Percentiles rank a stretch among this genome's conserved stretches.
Evolutionary conservation across 768 basidiomycete genomes (phyloP).

Genomic region (Mycena polygramma): DNA sequence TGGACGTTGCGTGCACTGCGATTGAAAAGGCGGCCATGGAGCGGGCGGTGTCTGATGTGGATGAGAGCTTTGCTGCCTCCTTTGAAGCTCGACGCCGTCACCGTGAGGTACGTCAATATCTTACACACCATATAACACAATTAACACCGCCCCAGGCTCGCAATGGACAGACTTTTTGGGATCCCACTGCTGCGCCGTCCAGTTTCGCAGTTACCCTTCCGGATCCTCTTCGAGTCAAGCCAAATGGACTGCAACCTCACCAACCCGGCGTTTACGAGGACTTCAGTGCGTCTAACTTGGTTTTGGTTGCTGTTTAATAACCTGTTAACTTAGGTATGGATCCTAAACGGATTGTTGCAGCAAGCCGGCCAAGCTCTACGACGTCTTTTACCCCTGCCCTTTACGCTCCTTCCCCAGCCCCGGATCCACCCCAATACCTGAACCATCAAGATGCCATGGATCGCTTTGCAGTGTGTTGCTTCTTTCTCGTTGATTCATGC

Average conservation of each 20-base stretch:
- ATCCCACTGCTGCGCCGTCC: conserved; percentile 78
- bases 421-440: conserved; percentile 65
- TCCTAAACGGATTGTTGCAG: conserved; percentile 59
- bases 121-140: conserved; percentile 5
- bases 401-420: conserved; percentile 73
- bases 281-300: conserved; percentile 69
- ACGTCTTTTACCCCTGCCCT: conserved; percentile 69
- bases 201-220: conserved; percentile 83
- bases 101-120: conserved; percentile 71
- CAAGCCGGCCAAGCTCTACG: conserved; percentile 80
- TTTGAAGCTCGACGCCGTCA: conserved; percentile 90
- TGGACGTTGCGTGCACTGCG: conserved; percentile 92
- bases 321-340: conserved; percentile 59
- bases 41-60: conserved; percentile 91
- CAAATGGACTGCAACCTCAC: conserved; percentile 82
- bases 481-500: not conserved
- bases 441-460: conserved; percentile 90
- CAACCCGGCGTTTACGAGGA: conserved; percentile 96
- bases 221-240: conserved; percentile 88
- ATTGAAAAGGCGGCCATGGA: conserved; percentile 99
- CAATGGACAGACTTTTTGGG: conserved; percentile 88
- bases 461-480: conserved; percentile 76
- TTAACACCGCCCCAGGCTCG: conserved; percentile 62
- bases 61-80: conserved; percentile 86
- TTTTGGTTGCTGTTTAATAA: conserved; percentile 20